A percentile compares a stretch with the other conserved stretches of the same genome.
These are phyloP conservation scores for Parietaria judaica DNA, from an alignment of 306 rosid genomes.

Conservation along the genomic window DNA sequence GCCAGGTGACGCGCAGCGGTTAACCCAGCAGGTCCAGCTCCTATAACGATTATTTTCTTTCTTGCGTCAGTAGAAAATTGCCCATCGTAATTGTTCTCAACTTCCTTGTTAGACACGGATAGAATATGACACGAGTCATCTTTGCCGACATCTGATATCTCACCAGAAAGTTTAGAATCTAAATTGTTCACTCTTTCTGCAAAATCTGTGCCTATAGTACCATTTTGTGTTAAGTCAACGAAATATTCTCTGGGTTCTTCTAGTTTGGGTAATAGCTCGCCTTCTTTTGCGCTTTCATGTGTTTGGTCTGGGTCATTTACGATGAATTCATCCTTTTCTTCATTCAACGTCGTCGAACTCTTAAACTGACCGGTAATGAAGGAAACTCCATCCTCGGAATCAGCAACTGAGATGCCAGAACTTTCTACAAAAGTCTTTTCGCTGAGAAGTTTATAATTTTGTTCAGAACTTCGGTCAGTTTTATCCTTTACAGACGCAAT, in stretches of 20 bases:
- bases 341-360: constrained; percentile 35
- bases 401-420: constrained; percentile 62
- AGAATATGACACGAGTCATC: constrained; percentile 31
- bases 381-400: constrained; percentile 93
- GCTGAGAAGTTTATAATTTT: constrained; percentile 51
- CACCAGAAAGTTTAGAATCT: constrained; percentile 30
- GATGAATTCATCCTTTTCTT: constrained; percentile 29
- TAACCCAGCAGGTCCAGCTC: constrained; percentile 99
- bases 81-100: constrained; percentile 18
- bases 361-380: constrained; percentile 65
- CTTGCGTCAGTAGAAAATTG: constrained; percentile 37
- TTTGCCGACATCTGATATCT: constrained; percentile 30
- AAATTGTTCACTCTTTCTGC: constrained; percentile 20
- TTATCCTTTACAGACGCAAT: constrained; percentile 78
- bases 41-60: constrained; percentile 75
- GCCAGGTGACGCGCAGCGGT: constrained; percentile 96
- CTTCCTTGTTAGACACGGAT: constrained; percentile 31
- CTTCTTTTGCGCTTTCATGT: constrained; percentile 35
- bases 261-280: constrained; percentile 20
- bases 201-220: constrained; percentile 27
- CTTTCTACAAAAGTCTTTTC: constrained; percentile 50
- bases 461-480: constrained; percentile 39
- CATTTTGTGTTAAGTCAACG: constrained; percentile 22
- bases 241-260: constrained; percentile 32
- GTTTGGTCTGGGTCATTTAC: constrained; percentile 24